Conservation (phyloP, 2,329 filamentous ascomycete species). For the Thielaviopsis ethacetica region DNA sequence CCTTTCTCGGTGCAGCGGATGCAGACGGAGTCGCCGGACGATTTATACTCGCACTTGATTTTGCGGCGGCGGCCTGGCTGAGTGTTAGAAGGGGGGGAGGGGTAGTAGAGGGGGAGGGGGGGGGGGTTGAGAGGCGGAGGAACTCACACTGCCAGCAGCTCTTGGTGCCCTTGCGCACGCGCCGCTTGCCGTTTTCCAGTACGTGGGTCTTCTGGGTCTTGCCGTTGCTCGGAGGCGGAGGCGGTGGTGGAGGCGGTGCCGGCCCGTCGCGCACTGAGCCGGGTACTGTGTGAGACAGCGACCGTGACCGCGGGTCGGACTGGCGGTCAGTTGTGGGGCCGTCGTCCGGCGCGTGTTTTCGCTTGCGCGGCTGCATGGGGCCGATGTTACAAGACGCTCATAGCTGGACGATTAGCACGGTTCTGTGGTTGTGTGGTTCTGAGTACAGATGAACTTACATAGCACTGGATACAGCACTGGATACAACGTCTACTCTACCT, state of each 20-base stretch:
- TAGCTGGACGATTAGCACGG: slow-evolving; percentile 3
- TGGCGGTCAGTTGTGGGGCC: background rate
- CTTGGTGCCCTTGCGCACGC: slow-evolving; percentile 36
- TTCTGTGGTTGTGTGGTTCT: no score
- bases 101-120: background rate
- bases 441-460: no score
- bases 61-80: slow-evolving; percentile 28
- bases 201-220: background rate
- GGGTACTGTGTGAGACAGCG: no score
- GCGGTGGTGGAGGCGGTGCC: no score
- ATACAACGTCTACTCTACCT: no score
- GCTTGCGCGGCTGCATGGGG: slow-evolving; percentile 6
- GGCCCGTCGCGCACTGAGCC: no score
- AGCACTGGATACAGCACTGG: no score
- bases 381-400: background rate
- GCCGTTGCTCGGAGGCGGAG: background rate
- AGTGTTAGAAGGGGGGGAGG: background rate
- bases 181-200: slow-evolving; percentile 8
- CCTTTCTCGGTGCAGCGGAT: slow-evolving; percentile 29
- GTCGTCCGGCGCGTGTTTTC: slow-evolving; percentile 8
- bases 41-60: slow-evolving; percentile 31
- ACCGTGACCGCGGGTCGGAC: background rate
- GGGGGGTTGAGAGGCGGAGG: background rate
- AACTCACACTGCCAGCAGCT: slow-evolving; percentile 45
- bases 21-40: slow-evolving; percentile 26